Base-by-base conservation (phyloP, 2,329 filamentous ascomycete species). In the Pseudophaeomoniella oleicola region DNA sequence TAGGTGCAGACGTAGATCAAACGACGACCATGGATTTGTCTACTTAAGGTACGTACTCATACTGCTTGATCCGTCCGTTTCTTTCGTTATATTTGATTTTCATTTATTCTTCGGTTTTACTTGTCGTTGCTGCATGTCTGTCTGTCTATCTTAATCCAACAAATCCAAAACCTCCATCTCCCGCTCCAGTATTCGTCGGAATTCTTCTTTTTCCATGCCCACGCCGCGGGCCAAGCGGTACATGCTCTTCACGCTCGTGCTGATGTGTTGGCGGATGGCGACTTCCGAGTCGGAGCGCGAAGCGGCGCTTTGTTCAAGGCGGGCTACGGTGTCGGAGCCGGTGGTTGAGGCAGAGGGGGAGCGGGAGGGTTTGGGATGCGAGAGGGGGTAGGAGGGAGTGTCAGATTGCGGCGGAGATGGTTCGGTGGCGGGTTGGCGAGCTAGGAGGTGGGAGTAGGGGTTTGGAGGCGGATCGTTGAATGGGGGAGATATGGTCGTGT, bases 231-330 rank as follows among this genome's bases (percentile, higher is more conserved):
- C 73, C 37, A 79, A 52, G 3, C 73, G 64, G 53, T 72, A 78
- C 49, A 79, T 51, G 48, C 71, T 75, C 58, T 78, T 78, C 46
- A 79, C 63, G 44, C 71, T 73, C 1, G 70, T 72, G 42, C 69
- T 65, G 39, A 79, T 75, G 45, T 79, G 75, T 49, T 75, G 71
- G 46, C 72, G 70, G 34, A 78, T 69, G 3, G 69, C 74, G 6
- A 72, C 54, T 48, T 77, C 73, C 2, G 68, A 69, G n/a, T 66
- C 58, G 3, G 67, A 67, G 42, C 62, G 60, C 9, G 22, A 6
- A 9, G 22, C 22, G 2, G 69, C 70, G 37, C 65, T 56, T 17
- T 65, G 55, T 47, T 78, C 74, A 30, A 78, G 52, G 30, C 56
- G 63, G 30, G 70, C 69, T 0, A 78, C 60, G 0, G 67, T 64